Evolutionary conservation across 2,329 filamentous ascomycete genomes (phyloP).

Genomic region (Aureobasidium sp.): DNA sequence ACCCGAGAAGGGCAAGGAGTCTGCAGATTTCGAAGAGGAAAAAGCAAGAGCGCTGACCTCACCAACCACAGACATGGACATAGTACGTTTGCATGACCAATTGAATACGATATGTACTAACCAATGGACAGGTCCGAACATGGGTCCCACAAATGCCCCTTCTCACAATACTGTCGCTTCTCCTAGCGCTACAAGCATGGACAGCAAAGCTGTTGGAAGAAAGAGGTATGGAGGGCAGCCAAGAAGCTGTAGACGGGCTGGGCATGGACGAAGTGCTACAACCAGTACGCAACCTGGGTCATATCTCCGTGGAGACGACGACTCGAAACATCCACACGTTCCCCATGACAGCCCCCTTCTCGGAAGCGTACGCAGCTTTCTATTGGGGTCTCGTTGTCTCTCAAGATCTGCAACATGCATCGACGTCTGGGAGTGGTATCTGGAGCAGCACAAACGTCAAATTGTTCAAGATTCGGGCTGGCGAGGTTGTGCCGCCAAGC

Average conservation of each 20-base stretch:
- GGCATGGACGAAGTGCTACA: constrained; percentile 21
- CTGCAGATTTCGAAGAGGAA: constrained; percentile 49
- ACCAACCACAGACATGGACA: constrained; percentile 53
- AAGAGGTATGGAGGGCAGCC: constrained; percentile 1
- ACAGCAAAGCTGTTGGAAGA: constrained; percentile 9
- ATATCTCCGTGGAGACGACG: constrained; percentile 53
- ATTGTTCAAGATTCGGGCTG: constrained; percentile 84
- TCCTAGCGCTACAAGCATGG: constrained; percentile 9
- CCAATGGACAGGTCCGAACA: constrained; percentile 1
- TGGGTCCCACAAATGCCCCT: constrained; percentile 14
- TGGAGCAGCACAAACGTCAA: constrained; percentile 90
- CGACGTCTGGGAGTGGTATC: constrained; percentile 72
- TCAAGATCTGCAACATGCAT: constrained; percentile 79
- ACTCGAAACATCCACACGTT: constrained; percentile 59
- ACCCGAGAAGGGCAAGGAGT: constrained; percentile 62
- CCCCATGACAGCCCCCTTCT: constrained; percentile 79
- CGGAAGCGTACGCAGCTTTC: constrained; percentile 87
- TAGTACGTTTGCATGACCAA: neutral
- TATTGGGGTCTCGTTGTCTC: constrained; percentile 85
- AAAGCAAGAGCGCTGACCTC: constrained; percentile 33
- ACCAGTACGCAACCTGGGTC: constrained; percentile 40
- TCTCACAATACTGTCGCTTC: neutral
- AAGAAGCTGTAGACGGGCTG: constrained; percentile 28
- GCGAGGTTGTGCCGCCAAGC: constrained; percentile 64
- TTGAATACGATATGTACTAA: constrained; percentile 16